Evolutionary conservation across 2,329 filamentous ascomycete genomes (phyloP), one percentile per base, ranked within the genome.

Genomic region (Xylariomycetidae sp.): DNA sequence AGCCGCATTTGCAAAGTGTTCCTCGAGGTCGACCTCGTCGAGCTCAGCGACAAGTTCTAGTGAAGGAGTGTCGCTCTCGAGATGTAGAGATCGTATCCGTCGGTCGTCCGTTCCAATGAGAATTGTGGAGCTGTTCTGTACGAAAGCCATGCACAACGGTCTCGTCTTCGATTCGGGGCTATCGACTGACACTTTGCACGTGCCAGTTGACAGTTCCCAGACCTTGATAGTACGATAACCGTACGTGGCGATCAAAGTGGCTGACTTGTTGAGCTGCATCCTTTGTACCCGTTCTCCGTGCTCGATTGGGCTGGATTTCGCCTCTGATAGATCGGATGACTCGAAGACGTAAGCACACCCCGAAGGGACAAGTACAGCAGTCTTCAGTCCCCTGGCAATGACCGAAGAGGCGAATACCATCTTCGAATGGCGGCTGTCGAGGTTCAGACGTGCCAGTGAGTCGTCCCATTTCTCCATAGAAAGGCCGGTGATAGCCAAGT

Each of bases 191-290:
- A 38, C 9, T 16, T 34, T 41, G 29, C 54, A 54, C 6, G 43
- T 31, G 5, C 55, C 54, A 2, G 41, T 49, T 0, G 44, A 24
- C 19, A 49, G 29, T 1, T 52, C 35, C 53, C 53, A 57, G 6
- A 58, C 20, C 14, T 46, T 53, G 0, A 43, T 50, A 2, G 49
- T 53, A 6, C 22, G 29, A 19, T 43, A 52, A 6, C 55, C 54
- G 19, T 53, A 57, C 4, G 47, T 57, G n/a, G 41, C 50, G 7
- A 56, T 4, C 2, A 45, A n/a, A 2, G 34, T 46, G 2, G 35
- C 49, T 4, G 37, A 39, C 5, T n/a, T 37, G 34, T 52, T 49
- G 2, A 49, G 13, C 8, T 48, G 37, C 16, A 54, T 50, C 15
- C 19, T 36, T 10, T 39, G 33, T 1, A 56, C 28, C 1, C 40